Percentiles rank a stretch among this genome's conserved stretches.
phyloP scores from a whole-genome alignment of 768 basidiomycete genomes.

The Filobasidium wieringae region DNA sequence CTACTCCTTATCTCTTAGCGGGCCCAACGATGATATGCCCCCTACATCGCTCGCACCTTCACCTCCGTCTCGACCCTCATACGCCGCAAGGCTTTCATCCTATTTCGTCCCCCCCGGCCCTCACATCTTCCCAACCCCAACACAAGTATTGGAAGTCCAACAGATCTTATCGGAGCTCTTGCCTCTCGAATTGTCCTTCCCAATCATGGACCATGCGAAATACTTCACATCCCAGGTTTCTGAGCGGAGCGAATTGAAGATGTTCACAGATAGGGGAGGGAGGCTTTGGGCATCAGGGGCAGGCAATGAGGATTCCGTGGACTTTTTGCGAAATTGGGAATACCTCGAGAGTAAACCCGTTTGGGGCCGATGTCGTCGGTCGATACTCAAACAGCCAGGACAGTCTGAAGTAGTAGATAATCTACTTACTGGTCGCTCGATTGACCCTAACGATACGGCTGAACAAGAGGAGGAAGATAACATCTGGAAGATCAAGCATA shows the following conservation, averaged over 20 bases:
- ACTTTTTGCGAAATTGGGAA: background rate
- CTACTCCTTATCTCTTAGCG: too few species aligned
- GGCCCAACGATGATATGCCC: too few species aligned
- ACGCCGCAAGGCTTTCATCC: too few species aligned
- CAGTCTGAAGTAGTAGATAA: background rate
- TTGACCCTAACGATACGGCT: background rate
- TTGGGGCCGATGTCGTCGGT: background rate
- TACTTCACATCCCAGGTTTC: background rate
- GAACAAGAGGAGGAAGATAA: background rate
- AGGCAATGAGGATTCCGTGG: background rate
- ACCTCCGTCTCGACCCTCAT: too few species aligned
- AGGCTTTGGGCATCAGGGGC: background rate
- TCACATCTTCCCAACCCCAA: background rate
- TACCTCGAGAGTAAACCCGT: background rate
- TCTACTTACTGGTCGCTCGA: background rate
- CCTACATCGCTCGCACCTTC: too few species aligned
- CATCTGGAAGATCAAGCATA: constrained; percentile 1
- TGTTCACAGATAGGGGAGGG: background rate
- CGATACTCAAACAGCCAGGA: background rate
- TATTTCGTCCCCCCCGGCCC: background rate
- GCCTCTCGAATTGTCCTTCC: background rate
- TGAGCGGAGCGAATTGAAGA: background rate
- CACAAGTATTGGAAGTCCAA: background rate
- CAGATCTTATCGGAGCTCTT: background rate
- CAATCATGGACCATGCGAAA: background rate